Base-by-base conservation (phyloP, 139 green algal genomes). In the Marvania coccoides region DNA sequence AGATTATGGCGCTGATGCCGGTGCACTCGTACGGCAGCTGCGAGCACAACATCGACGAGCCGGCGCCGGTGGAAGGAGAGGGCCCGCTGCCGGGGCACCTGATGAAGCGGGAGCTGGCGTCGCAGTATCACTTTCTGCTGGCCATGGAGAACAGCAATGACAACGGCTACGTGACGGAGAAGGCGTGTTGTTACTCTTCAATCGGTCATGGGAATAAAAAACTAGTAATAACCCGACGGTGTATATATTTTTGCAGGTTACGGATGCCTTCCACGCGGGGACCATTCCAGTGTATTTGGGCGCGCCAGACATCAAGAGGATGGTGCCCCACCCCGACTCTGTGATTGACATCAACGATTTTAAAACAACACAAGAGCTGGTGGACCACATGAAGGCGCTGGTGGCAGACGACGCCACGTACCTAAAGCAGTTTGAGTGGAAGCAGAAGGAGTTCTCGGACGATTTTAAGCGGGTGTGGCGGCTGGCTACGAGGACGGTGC, bases 1-100 rank as follows among this genome's bases (percentile, higher is more conserved):
- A 61, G n/a, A 31, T 61, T n/a, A 61, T 61, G 54, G 12, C 38
- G n/a, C 7, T n/a, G 31, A 61, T 61, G 15, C 54, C 54, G 40
- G 15, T 61, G 15, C 54, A 61, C 54, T 61, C 54, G 6, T 61
- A 61, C 40, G 54, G 54, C 14, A 14, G 19, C 38, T 61, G 54
- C 14, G 31, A 61, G 24, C 54, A 61, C 15, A 61, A 61, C n/a
- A 61, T 34, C 19, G 54, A 61, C 24, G 54, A 61, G 54, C 54
- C 54, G 40, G 6, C 15, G 19, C n/a, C n/a, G n/a, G n/a, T n/a
- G n/a, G n/a, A n/a, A n/a, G n/a, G n/a, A n/a, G n/a, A n/a, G n/a
- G n/a, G n/a, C n/a, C n/a, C n/a, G n/a, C 29, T 57, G 29, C 19
- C 38, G 15, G 54, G 9, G 40, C 38, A n/a, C 15, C 15, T 61